A percentile compares a stretch with the other conserved stretches of the same genome.
These are phyloP conservation scores for Auricularia sp. DNA, from an alignment of 768 basidiomycete genomes.

Conservation along the genomic window DNA sequence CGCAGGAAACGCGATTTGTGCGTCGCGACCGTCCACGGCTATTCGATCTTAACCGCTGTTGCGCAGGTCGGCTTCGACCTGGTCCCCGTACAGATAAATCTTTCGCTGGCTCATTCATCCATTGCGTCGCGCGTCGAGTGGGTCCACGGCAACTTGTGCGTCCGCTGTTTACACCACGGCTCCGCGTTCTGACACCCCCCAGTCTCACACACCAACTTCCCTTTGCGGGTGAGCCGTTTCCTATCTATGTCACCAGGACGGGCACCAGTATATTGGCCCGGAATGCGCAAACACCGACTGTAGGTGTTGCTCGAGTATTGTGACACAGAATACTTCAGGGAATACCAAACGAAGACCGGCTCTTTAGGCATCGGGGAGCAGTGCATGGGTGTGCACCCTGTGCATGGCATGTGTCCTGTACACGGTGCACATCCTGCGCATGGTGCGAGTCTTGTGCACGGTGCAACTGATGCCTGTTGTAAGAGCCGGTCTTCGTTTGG, in stretches of 20 bases:
- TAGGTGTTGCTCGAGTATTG: too few relatives aligned
- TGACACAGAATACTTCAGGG: too few relatives aligned
- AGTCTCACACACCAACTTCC: conserved; percentile 69
- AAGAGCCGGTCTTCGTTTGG: too few relatives aligned
- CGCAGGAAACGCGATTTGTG: conserved; percentile 4
- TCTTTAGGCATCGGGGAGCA: too few relatives aligned
- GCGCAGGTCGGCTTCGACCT: conserved; percentile 68
- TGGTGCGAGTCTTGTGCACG: too few relatives aligned
- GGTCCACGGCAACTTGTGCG: conserved; percentile 73
- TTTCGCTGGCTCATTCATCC: conserved; percentile 37
- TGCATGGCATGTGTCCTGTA: too few relatives aligned
- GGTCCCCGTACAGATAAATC: conserved; percentile 55
- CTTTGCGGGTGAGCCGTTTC: conserved; percentile 34
- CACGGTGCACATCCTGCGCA: too few relatives aligned
- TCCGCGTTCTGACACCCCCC: conserved; percentile 1
- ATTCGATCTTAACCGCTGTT: not conserved
- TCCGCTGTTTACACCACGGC: conserved; percentile 1
- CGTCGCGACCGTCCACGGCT: conserved; percentile 6
- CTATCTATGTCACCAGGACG: not conserved
- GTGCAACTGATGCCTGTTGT: too few relatives aligned
- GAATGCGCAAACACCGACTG: too few relatives aligned
- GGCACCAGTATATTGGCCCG: too few relatives aligned
- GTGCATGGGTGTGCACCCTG: too few relatives aligned
- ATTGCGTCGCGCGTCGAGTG: conserved; percentile 53
- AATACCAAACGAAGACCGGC: too few relatives aligned